These are phyloP conservation scores for Celoporthe dispersa DNA, from an alignment of 2,329 filamentous ascomycete genomes.

Conservation along the genomic window DNA sequence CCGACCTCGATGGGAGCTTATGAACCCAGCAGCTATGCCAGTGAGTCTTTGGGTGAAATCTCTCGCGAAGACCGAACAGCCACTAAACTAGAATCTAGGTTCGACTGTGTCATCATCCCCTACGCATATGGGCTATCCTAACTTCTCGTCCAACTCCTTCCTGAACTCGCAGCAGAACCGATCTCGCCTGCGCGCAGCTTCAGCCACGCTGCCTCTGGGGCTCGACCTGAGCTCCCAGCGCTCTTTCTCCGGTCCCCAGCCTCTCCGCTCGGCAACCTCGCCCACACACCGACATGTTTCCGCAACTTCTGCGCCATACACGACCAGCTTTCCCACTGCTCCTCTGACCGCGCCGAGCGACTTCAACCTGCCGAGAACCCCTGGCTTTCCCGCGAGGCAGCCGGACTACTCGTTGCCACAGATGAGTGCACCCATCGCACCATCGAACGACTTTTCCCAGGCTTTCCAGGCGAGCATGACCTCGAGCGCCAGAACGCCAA, in stretches of 20 bases:
- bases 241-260: slow-evolving; percentile 38
- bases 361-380: slow-evolving; percentile 52
- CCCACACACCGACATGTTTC: slow-evolving; percentile 45
- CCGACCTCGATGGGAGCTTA: slow-evolving; percentile 51
- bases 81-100: slow-evolving; percentile 40
- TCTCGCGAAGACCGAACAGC: not conserved
- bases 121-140: slow-evolving; percentile 55
- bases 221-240: slow-evolving; percentile 52
- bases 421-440: slow-evolving; percentile 58
- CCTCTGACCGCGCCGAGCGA: slow-evolving; percentile 59
- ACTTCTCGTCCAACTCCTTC: slow-evolving; percentile 45
- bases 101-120: slow-evolving; percentile 55
- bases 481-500: slow-evolving; percentile 45
- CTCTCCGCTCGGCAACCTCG: slow-evolving; percentile 36
- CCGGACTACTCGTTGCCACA: slow-evolving; percentile 58
- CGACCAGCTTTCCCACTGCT: slow-evolving; percentile 56
- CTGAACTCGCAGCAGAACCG: slow-evolving; percentile 48
- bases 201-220: slow-evolving; percentile 50
- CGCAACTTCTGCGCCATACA: slow-evolving; percentile 48
- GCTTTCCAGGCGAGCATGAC: slow-evolving; percentile 50
- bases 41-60: slow-evolving; percentile 45
- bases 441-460: slow-evolving; percentile 57
- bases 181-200: slow-evolving; percentile 55
- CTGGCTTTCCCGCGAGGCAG: slow-evolving; percentile 40
- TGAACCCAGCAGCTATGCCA: slow-evolving; percentile 56